Evolutionary conservation across 257 asterid species (phyloP).

Genomic region (Voacanga thouarsii): DNA sequence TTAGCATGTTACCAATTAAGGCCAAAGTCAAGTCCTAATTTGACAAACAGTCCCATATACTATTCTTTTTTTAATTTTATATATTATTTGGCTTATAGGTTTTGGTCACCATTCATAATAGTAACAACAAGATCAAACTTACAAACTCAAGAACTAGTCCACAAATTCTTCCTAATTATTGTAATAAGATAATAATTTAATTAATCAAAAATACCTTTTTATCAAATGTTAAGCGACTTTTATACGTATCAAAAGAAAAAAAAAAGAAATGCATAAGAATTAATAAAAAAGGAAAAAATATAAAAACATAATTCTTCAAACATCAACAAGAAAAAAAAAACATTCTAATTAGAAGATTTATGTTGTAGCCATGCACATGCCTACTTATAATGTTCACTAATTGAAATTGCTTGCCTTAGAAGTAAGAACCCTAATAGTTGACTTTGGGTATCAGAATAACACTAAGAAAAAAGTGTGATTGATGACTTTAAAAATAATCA

Average conservation of each 20-base stretch:
- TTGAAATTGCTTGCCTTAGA: conserved; percentile 23
- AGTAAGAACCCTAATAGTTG: conserved; percentile 14
- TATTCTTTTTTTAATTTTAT: neutral
- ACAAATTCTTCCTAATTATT: conserved; percentile 8
- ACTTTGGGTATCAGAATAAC: neutral
- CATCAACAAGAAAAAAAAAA: neutral
- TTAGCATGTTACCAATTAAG: neutral
- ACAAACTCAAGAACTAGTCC: neutral
- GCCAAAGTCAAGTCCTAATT: conserved; percentile 12
- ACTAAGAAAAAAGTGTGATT: neutral
- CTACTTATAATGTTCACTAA: conserved; percentile 17
- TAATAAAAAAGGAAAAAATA: neutral
- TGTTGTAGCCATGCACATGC: neutral
- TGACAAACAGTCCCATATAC: neutral
- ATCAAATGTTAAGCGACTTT: no score
- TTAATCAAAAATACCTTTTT: no score
- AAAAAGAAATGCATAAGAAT: neutral
- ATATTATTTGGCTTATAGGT: neutral
- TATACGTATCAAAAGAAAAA: no score
- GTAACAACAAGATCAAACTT: neutral
- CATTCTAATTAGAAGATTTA: neutral
- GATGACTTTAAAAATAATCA: neutral
- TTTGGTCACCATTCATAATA: neutral
- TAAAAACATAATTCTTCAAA: neutral
- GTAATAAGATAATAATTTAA: no score